Evolutionary conservation across 768 basidiomycete species (phyloP), one percentile per base, ranked within the genome.

Genomic region (Boletus sp.): DNA sequence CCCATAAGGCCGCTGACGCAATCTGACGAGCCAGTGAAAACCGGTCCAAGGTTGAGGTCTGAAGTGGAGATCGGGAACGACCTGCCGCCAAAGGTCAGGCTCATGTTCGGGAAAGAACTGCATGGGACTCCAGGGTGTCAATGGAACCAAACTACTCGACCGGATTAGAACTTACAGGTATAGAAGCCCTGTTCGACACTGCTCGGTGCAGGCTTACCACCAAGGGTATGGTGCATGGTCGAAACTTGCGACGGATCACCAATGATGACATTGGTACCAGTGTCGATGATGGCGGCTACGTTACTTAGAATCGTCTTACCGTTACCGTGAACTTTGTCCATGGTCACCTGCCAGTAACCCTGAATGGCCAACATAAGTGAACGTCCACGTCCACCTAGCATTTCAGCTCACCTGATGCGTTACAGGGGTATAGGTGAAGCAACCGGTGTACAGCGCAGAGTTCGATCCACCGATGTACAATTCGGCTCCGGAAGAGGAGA

Each of bases 401-500:
- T 46, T 30, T 46, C 45, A 46, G 7, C n/a, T 9, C 0, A 46
- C 45, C 45, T 46, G 24, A 5, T n/a, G 15, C 29, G 28, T 46
- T n/a, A 46, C 45, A 46, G 28, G 17, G 45, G 29, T 20, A 10
- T 30, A 30, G 15, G 12, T 46, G 17, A 46, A 46, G 45, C 24
- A n/a, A 17, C 45, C 45, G 9, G 9, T 46, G 28, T 46, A 46
- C 29, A 46, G 45, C 2, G 20, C 9, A 30, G 24, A 20, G 45
- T 46, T 46, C 9, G 45, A 46, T 30, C 45, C 45, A 29, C 29
- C 45, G 29, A 46, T 30, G 29, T 29, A 46, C 24, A 46, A n/a
- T 20, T 47, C 47, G 47, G n/a, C 77, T 14, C 74, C 75, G 9
- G 61, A 53, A 9, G 64, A 40, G 4, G 78, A 66, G 28, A 83